Conservation (phyloP, 2,329 filamentous ascomycete species). For the Nigrospora osmanthi region DNA sequence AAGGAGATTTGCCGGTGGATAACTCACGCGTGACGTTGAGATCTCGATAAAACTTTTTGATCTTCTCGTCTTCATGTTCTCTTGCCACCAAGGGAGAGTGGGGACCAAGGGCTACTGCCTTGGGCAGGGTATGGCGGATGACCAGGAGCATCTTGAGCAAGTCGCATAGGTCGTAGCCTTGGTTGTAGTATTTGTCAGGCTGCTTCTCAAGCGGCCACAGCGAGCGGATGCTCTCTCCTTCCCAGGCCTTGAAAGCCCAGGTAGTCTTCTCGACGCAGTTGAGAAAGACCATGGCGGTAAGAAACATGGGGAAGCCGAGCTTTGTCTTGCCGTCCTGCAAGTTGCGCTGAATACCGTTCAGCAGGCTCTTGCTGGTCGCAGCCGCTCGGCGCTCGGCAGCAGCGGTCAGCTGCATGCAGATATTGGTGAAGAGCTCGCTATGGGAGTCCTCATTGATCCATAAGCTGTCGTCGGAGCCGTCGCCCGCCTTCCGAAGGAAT, state of each 20-base stretch:
- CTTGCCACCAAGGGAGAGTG: slow-evolving; percentile 40
- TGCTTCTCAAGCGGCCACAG: slow-evolving; percentile 55
- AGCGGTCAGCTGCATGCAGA: slow-evolving; percentile 57
- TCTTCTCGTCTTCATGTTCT: slow-evolving; percentile 35
- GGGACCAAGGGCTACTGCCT: slow-evolving; percentile 32
- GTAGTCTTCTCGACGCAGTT: slow-evolving; percentile 62
- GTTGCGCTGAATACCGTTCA: slow-evolving; percentile 53
- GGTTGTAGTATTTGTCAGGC: slow-evolving; percentile 47
- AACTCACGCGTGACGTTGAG: slow-evolving; percentile 51
- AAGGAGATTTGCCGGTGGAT: not conserved
- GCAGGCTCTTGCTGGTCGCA: slow-evolving; percentile 46
- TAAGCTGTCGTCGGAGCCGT: slow-evolving; percentile 29
- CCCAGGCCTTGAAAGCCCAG: slow-evolving; percentile 63
- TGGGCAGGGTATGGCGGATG: slow-evolving; percentile 53
- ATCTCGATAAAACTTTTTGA: slow-evolving; percentile 45
- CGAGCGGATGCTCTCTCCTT: slow-evolving; percentile 50
- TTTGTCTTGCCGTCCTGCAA: slow-evolving; percentile 54
- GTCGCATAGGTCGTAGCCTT: slow-evolving; percentile 51
- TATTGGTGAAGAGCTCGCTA: slow-evolving; percentile 50
- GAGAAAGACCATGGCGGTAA: slow-evolving; percentile 53
- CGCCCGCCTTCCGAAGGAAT: slow-evolving; percentile 39
- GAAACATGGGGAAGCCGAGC: slow-evolving; percentile 53
- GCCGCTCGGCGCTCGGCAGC: slow-evolving; percentile 58
- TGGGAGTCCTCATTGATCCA: slow-evolving; percentile 46
- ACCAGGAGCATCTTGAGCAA: slow-evolving; percentile 53